Evolutionary conservation across 1,284 basidiomycete genomes (phyloP).

Genomic region (Ganoderma multipileum): DNA sequence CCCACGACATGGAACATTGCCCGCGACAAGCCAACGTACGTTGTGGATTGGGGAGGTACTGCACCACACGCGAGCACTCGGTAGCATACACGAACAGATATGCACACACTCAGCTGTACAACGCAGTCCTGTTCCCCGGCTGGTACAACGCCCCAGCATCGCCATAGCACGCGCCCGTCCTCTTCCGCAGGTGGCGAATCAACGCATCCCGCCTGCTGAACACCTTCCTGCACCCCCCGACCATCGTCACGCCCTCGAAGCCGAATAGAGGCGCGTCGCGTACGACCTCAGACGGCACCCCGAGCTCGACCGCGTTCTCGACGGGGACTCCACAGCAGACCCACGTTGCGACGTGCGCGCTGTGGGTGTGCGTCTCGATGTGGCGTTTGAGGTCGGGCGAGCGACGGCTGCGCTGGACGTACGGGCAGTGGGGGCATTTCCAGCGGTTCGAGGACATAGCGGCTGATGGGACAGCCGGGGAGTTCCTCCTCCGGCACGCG

Average conservation of each 20-base stretch:
- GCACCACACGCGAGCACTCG: neutral
- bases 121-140: neutral
- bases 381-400: slow-evolving; percentile 62
- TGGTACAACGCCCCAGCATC: slow-evolving; percentile 17
- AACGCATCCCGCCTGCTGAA: slow-evolving; percentile 65
- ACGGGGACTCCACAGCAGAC: slow-evolving; percentile 13
- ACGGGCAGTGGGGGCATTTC: slow-evolving; percentile 22
- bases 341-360: slow-evolving; percentile 34
- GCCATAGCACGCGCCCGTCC: slow-evolving; percentile 49
- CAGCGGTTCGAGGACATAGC: neutral
- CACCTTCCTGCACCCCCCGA: slow-evolving; percentile 54
- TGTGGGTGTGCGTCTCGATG: slow-evolving; percentile 54
- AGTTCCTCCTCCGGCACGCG: neutral
- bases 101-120: neutral
- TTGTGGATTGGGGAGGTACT: neutral
- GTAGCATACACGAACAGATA: neutral
- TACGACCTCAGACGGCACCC: neutral
- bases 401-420: slow-evolving; percentile 48
- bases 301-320: neutral
- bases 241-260: slow-evolving; percentile 28
- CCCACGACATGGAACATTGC: neutral
- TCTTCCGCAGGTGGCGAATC: slow-evolving; percentile 60
- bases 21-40: too few species aligned
- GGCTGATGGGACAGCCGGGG: neutral
- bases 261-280: neutral